Evolutionary conservation across 2,329 filamentous ascomycete species (phyloP).

Genomic region (Aureobasidium sp.): DNA sequence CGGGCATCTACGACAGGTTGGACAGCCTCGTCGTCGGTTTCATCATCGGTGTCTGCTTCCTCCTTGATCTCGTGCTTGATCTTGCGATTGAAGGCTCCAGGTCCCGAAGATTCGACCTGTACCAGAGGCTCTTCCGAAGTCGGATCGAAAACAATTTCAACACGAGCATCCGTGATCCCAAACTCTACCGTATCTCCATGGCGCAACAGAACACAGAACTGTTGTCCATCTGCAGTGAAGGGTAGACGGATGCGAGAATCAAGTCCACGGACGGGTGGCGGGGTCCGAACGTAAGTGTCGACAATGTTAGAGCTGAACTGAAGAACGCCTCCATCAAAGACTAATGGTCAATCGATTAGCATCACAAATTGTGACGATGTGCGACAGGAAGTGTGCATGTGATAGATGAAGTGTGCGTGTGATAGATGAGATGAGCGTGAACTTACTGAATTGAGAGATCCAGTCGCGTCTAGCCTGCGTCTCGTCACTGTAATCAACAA

Average conservation of each 20-base stretch:
- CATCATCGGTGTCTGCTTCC: neutral
- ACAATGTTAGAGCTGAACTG: neutral
- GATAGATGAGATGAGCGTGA: neutral
- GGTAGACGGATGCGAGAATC: neutral
- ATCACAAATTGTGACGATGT: neutral
- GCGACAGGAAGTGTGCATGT: neutral
- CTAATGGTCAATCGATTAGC: neutral
- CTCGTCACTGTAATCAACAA: neutral
- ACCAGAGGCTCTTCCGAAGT: neutral
- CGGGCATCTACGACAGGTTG: neutral
- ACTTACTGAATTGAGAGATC: conserved; percentile 4
- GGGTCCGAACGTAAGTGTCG: neutral
- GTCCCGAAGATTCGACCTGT: conserved; percentile 6
- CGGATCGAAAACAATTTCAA: neutral
- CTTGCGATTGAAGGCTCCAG: neutral
- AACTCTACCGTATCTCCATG: neutral
- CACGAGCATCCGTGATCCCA: neutral
- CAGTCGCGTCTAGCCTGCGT: conserved; percentile 5
- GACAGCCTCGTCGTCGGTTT: neutral
- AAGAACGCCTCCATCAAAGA: neutral
- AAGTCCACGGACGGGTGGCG: neutral
- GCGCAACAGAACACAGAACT: neutral
- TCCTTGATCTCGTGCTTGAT: conserved; percentile 3
- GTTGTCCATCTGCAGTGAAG: neutral
- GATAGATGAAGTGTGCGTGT: neutral